Evolutionary conservation across 225 moss, liverwort and hornwort genomes (phyloP).

Genomic region (Sphagnum contortum): DNA sequence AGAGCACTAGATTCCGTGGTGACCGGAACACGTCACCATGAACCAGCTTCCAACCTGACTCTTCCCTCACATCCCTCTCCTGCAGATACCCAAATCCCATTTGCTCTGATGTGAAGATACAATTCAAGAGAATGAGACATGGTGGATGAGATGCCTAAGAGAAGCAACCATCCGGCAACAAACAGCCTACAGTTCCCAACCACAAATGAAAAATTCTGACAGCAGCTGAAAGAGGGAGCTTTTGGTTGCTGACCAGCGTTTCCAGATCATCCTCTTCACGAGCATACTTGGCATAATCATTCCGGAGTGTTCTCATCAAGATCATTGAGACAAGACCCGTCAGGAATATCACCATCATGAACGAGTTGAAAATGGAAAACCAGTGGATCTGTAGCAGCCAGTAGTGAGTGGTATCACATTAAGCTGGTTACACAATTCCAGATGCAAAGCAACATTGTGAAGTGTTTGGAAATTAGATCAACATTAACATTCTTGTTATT

Average conservation of each 20-base stretch:
- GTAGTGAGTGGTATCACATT: too few relatives aligned
- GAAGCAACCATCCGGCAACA: too few relatives aligned
- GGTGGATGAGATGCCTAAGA: too few relatives aligned
- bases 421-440: too few relatives aligned
- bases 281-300: conserved; percentile 97
- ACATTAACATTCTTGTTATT: too few relatives aligned
- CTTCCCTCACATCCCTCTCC: conserved; percentile 97
- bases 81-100: conserved; percentile 14
- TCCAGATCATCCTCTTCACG: conserved; percentile 99
- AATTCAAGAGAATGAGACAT: too few relatives aligned
- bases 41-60: conserved; percentile 99
- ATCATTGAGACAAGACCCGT: conserved; percentile 99
- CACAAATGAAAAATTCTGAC: too few relatives aligned
- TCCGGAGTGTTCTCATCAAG: conserved; percentile 94
- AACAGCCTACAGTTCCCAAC: too few relatives aligned
- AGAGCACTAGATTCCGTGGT: conserved; percentile 77
- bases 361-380: conserved; percentile 99
- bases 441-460: too few relatives aligned
- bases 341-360: conserved; percentile 99
- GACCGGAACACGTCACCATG: conserved; percentile 97
- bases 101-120: too few relatives aligned
- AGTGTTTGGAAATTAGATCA: too few relatives aligned
- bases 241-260: conserved; percentile 42
- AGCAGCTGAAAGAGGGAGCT: too few relatives aligned
- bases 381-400: conserved; percentile 67